phyloP scores from a whole-genome alignment of 805 yeast genomes.

The Clavispora phyllophila region DNA sequence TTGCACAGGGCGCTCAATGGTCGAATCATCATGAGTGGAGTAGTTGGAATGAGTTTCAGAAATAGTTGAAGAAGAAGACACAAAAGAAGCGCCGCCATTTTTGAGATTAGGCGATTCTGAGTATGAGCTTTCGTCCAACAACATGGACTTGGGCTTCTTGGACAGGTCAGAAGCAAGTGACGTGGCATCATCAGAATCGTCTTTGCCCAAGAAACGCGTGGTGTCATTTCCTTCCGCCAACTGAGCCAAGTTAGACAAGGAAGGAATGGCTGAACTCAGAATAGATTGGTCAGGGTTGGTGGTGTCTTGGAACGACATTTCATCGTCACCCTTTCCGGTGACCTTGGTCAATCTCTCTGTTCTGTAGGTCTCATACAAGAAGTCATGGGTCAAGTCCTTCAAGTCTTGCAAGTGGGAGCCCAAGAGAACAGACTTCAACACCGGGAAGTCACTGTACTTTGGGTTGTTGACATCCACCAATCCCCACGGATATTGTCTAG shows the following conservation, averaged over 20 bases:
- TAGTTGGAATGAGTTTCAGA: slow-evolving; percentile 18
- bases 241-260: slow-evolving; percentile 61
- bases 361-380: slow-evolving; percentile 73
- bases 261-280: slow-evolving; percentile 35
- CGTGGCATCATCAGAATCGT: slow-evolving; percentile 13
- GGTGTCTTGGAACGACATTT: slow-evolving; percentile 18
- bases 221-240: slow-evolving; percentile 21
- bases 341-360: slow-evolving; percentile 67
- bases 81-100: slow-evolving; percentile 25
- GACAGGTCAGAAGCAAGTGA: slow-evolving; percentile 18
- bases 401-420: slow-evolving; percentile 82
- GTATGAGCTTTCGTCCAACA: slow-evolving; percentile 24
- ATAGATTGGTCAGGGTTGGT: slow-evolving; percentile 15
- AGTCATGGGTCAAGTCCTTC: slow-evolving; percentile 74
- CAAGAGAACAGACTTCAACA: slow-evolving; percentile 63
- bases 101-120: slow-evolving; percentile 21
- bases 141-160: slow-evolving; percentile 30
- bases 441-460: slow-evolving; percentile 47
- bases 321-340: slow-evolving; percentile 35
- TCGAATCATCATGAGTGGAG: slow-evolving; percentile 4
- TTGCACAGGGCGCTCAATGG: slow-evolving; percentile 7
- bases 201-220: slow-evolving; percentile 7
- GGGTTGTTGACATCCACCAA: slow-evolving; percentile 50
- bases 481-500: slow-evolving; percentile 79
- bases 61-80: slow-evolving; percentile 27